These are phyloP conservation scores for Gossypium arboreum DNA, from an alignment of 345 rosid species.

Conservation along the genomic window DNA sequence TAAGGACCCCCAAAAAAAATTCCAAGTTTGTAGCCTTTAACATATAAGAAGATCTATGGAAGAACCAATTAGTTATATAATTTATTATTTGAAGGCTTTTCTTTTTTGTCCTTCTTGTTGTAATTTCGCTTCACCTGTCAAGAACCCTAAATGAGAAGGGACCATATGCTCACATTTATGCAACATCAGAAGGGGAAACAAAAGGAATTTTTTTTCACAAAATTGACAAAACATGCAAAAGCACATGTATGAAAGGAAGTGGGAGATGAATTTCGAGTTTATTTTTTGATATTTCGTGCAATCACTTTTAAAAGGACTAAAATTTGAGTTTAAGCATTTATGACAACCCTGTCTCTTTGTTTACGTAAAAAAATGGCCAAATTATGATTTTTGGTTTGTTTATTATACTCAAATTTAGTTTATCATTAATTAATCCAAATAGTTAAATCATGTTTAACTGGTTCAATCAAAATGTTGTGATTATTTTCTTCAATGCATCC, in stretches of 20 bases:
- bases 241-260: background rate
- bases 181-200: background rate
- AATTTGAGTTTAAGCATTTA: too few relatives aligned
- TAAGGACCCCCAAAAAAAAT: background rate
- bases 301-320: background rate
- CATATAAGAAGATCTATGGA: background rate
- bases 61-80: background rate
- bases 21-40: background rate
- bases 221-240: background rate
- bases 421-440: too few relatives aligned
- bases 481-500: too few relatives aligned
- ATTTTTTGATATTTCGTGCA: background rate
- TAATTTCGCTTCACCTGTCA: background rate
- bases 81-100: background rate
- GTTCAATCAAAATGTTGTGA: too few relatives aligned
- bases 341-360: too few relatives aligned
- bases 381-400: too few relatives aligned
- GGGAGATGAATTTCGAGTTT: background rate
- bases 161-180: conserved; percentile 4
- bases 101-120: background rate
- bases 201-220: background rate
- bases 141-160: background rate
- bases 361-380: too few relatives aligned
- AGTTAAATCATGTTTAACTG: too few relatives aligned
- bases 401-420: too few relatives aligned